Conservation (phyloP, 306 rosid genomes). For the Glycine tomentella region DNA sequence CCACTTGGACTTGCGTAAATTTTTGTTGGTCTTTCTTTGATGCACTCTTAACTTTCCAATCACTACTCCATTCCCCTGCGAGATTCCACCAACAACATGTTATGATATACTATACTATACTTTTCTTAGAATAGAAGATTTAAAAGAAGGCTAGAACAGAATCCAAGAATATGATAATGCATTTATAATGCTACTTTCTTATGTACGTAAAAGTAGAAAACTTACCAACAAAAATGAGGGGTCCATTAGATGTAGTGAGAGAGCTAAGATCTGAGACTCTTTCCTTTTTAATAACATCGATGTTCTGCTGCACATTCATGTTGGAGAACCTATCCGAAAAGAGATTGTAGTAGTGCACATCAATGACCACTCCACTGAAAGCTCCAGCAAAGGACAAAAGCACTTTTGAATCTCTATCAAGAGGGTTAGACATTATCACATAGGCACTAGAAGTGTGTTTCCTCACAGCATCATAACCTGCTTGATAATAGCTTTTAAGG, state of each 20-base stretch:
- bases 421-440: conserved; percentile 64
- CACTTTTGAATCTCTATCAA: conserved; percentile 52
- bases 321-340: conserved; percentile 46
- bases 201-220: background rate
- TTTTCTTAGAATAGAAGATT: background rate
- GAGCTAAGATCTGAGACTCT: conserved; percentile 56
- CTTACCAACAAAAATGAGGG: conserved; percentile 68
- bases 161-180: background rate
- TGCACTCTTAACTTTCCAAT: conserved; percentile 50
- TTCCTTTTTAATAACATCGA: conserved; percentile 46
- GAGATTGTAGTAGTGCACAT: conserved; percentile 69
- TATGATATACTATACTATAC: background rate
- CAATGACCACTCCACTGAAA: conserved; percentile 53
- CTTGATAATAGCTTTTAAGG: conserved; percentile 55
- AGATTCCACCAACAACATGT: conserved; percentile 19
- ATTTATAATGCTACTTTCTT: background rate
- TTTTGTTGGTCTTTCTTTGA: conserved; percentile 51
- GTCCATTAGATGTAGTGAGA: conserved; percentile 59
- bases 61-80: conserved; percentile 72
- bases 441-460: conserved; percentile 54
- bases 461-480: conserved; percentile 60
- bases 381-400: conserved; percentile 55
- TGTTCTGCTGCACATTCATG: conserved; percentile 57
- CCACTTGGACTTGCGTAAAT: conserved; percentile 49
- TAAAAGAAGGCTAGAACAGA: background rate